Conservation (phyloP, 306 rosid genomes). For the Biancaea sappan region DNA sequence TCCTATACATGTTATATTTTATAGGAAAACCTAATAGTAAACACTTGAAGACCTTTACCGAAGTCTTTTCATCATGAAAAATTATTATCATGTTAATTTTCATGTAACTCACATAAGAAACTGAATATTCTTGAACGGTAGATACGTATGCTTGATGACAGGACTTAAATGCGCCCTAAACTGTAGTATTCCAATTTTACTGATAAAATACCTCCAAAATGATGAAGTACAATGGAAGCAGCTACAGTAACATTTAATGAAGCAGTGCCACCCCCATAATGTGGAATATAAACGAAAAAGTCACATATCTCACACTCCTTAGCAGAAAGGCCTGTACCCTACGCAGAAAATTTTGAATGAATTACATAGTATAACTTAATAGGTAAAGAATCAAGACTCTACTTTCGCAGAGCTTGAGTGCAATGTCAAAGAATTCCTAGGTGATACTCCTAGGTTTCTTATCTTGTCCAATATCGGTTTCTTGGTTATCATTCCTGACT, state of each 20-base stretch:
- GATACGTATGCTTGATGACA: background rate
- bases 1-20: no score
- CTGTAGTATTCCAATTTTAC: background rate
- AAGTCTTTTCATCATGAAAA: no score
- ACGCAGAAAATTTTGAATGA: conserved; percentile 1
- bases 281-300: conserved; percentile 92
- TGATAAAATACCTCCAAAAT: conserved; percentile 73
- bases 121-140: background rate
- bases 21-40: no score
- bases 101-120: background rate
- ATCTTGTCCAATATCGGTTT: background rate
- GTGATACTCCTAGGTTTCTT: background rate
- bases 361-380: background rate
- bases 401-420: background rate
- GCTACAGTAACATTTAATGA: conserved; percentile 93
- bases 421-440: background rate
- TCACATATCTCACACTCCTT: conserved; percentile 88
- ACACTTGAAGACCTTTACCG: no score
- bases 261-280: conserved; percentile 89
- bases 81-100: background rate
- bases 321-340: conserved; percentile 90
- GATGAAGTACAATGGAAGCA: conserved; percentile 90
- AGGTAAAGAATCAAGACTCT: background rate
- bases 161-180: background rate
- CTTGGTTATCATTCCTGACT: background rate